Evolutionary conservation across 495 filamentous ascomycete species (phyloP).

Genomic region (Aspergillus hancockii): DNA sequence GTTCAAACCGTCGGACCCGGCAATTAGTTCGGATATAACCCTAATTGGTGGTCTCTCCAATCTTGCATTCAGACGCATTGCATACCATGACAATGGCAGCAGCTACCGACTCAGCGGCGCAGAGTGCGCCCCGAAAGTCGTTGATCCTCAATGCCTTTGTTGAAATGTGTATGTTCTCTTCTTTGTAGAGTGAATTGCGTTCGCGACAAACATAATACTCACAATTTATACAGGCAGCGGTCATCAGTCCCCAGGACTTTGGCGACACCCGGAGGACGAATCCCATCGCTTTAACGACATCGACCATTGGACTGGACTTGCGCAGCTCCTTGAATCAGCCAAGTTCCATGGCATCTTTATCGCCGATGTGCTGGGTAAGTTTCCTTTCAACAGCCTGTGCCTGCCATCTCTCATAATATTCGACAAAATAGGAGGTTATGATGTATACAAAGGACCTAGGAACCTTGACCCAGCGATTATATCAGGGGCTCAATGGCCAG

Average conservation of each 20-base stretch:
- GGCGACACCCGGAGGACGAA: conserved; percentile 55
- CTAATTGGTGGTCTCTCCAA: too few species aligned
- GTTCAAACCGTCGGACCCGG: background rate
- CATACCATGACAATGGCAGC: background rate
- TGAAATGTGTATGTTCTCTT: conserved; percentile 45
- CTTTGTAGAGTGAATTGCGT: background rate
- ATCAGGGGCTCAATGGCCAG: conserved; percentile 68
- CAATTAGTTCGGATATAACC: background rate
- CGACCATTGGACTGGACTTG: conserved; percentile 51
- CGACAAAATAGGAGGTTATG: conserved; percentile 61
- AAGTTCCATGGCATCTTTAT: conserved; percentile 62
- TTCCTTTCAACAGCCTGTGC: background rate
- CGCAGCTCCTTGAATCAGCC: conserved; percentile 48
- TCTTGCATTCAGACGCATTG: too few species aligned
- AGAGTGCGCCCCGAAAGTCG: conserved; percentile 37
- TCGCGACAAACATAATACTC: background rate
- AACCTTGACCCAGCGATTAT: conserved; percentile 58
- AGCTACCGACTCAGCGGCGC: background rate
- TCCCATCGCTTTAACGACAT: conserved; percentile 56
- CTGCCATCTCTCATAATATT: background rate
- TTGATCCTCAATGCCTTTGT: conserved; percentile 63
- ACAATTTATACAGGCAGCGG: conserved; percentile 42
- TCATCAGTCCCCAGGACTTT: conserved; percentile 55
- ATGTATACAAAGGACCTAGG: conserved; percentile 62
- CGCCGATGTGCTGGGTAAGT: conserved; percentile 50